A percentile compares a stretch with the other conserved stretches of the same genome.
Evolutionary conservation across 2,329 filamentous ascomycete genomes (phyloP).

Genomic region (Arthrinium phaeospermum): DNA sequence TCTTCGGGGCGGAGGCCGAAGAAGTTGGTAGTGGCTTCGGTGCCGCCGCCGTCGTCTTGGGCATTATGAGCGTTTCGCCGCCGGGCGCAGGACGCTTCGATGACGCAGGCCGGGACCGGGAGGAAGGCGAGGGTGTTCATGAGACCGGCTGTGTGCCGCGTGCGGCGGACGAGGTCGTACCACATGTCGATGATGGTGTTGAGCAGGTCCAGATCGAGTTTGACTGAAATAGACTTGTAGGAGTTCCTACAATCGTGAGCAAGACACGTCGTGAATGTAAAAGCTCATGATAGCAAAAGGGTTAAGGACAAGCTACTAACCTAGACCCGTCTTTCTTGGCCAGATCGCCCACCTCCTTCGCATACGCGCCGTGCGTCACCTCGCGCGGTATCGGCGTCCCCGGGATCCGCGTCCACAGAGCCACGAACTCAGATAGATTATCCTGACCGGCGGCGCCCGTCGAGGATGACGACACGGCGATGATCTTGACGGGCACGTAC

Average conservation of each 20-base stretch:
- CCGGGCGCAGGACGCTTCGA: neutral
- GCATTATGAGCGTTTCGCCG: neutral
- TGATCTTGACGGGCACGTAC: neutral
- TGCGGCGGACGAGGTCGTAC: neutral
- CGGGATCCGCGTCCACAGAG: neutral
- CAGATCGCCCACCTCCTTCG: neutral
- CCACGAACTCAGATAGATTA: neutral
- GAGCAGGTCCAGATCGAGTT: neutral
- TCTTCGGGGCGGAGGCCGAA: constrained; percentile 3
- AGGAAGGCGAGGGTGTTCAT: neutral
- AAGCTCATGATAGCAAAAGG: neutral
- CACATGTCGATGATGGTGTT: neutral
- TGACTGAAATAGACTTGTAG: neutral
- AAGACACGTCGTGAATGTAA: neutral
- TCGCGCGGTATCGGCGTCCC: neutral
- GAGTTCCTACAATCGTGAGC: neutral
- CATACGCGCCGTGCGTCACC: neutral
- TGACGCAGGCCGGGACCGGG: neutral
- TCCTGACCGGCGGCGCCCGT: neutral
- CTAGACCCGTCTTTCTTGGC: neutral
- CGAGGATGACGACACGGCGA: neutral
- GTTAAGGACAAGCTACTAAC: neutral
- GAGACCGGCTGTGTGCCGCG: neutral
- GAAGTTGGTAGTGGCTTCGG: neutral
- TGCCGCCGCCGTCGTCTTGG: neutral